Base-by-base conservation (phyloP, 2,329 filamentous ascomycete genomes). In the Monilinia fructicola region DNA sequence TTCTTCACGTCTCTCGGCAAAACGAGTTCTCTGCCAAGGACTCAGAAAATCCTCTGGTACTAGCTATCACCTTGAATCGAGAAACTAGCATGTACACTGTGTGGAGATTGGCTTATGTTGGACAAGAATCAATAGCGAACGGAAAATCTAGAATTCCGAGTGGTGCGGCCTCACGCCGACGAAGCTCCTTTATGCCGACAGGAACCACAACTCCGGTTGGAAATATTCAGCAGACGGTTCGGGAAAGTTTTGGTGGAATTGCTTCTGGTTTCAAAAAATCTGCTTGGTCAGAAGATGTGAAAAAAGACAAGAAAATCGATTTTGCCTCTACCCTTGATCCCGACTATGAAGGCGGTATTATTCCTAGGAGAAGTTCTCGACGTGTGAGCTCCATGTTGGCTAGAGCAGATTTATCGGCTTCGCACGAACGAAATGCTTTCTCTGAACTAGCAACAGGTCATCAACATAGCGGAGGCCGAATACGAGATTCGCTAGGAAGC, bases 351-450 rank as follows among this genome's bases (percentile, higher is more conserved):
- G 81, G 79, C 14, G 75, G 77, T n/a, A 81, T 82, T 21, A 81
- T 81, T 16, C 83, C 83, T 0, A 80, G 86, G 62, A 81, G 86
- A 67, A 86, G 86, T 69, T 89, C 87, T 23, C 87, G 95, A 54
- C 87, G 95, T 61, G 90, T 98, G 35, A 99, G 95, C 79, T 98
- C 94, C 21, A 85, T 97, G 79, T 82, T 97, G 64, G 93, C 93
- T 21, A 85, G 94, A 73, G 90, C 91, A 42, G 94, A 97, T 75
- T 81, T 97, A 26, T 94, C 92, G 0, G 89, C 91, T 12, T 95
- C 90, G 21, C 91, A 94, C 71, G 93, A 96, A 72, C 85, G 91
- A 73, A 84, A 88, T 1, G 85, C 88, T n/a, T 96, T 96, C 75
- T 85, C 88, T 38, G 93, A 97, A 59, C 85, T 88, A 68, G 83